Evolutionary conservation across 2,329 filamentous ascomycete genomes (phyloP).

Genomic region (Leptographium procerum): DNA sequence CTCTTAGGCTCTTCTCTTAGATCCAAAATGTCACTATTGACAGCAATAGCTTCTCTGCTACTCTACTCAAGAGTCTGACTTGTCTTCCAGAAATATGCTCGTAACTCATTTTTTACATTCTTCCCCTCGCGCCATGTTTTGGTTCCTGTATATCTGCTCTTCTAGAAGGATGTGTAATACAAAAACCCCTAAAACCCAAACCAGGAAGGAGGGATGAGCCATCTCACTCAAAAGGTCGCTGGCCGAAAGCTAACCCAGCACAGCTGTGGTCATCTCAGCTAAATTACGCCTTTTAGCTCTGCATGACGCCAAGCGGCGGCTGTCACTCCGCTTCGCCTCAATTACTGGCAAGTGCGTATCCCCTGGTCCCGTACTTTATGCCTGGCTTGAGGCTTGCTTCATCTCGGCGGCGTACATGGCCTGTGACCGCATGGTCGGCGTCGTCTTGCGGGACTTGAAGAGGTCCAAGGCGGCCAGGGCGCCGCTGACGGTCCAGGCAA

Average conservation of each 20-base stretch:
- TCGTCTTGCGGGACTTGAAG: conserved; percentile 29
- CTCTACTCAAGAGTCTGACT: no score
- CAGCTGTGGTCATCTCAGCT: conserved; percentile 2
- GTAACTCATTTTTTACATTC: no score
- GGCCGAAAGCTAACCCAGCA: conserved; percentile 1
- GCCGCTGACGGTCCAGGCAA: conserved; percentile 39
- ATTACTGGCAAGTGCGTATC: no score
- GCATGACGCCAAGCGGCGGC: no score
- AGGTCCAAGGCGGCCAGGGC: conserved; percentile 34
- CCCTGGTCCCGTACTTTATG: not conserved
- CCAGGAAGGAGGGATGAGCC: not conserved
- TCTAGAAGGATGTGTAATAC: not conserved
- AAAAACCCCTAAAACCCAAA: not conserved
- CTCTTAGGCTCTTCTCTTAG: not conserved
- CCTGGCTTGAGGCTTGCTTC: conserved; percentile 19
- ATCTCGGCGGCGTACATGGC: conserved; percentile 21
- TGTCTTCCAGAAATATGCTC: no score
- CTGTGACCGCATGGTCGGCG: conserved; percentile 16
- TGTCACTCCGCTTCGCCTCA: no score
- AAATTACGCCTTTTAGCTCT: no score
- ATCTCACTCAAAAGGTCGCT: not conserved
- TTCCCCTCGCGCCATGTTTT: not conserved
- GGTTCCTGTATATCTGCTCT: not conserved
- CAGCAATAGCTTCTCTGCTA: not conserved
- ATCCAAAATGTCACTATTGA: not conserved